Evolutionary conservation across 1,139 yeast species (phyloP).

Genomic region (Keqinozyma sinolaborantium): DNA sequence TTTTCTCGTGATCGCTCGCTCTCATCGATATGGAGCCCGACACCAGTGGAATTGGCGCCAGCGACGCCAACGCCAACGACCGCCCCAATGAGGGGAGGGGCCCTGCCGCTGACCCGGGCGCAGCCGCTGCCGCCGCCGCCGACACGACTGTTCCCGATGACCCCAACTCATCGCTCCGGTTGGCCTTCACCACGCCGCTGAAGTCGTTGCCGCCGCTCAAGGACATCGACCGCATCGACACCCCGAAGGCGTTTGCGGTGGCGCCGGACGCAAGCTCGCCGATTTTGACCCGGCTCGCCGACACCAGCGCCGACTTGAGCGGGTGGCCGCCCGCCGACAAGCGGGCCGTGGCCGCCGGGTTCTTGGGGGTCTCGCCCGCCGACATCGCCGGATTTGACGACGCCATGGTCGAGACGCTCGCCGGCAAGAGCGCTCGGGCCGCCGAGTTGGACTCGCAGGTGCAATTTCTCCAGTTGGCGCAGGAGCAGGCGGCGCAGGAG

Average conservation of each 20-base stretch:
- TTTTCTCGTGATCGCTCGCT: too few species aligned
- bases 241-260: slow-evolving; percentile 41
- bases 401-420: slow-evolving; percentile 29
- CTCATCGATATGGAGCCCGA: too few species aligned
- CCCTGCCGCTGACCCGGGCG: slow-evolving; percentile 4
- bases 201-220: slow-evolving; percentile 42
- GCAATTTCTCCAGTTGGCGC: slow-evolving; percentile 46
- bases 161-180: too few species aligned
- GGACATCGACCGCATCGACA: slow-evolving; percentile 39
- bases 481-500: slow-evolving; percentile 49
- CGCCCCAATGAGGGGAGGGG: background rate
- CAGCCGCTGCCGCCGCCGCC: too few species aligned
- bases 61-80: background rate
- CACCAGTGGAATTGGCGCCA: too few species aligned
- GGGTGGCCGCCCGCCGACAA: slow-evolving; percentile 1
- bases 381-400: slow-evolving; percentile 17
- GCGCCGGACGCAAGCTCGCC: slow-evolving; percentile 35
- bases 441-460: slow-evolving; percentile 51
- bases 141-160: too few species aligned
- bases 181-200: slow-evolving; percentile 45
- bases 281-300: slow-evolving; percentile 4
- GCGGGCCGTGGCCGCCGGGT: slow-evolving; percentile 19
- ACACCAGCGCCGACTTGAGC: background rate
- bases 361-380: slow-evolving; percentile 28
- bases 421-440: slow-evolving; percentile 42